Base-by-base conservation (phyloP, 2,329 filamentous ascomycete genomes). In the Remersonia thermophila region DNA sequence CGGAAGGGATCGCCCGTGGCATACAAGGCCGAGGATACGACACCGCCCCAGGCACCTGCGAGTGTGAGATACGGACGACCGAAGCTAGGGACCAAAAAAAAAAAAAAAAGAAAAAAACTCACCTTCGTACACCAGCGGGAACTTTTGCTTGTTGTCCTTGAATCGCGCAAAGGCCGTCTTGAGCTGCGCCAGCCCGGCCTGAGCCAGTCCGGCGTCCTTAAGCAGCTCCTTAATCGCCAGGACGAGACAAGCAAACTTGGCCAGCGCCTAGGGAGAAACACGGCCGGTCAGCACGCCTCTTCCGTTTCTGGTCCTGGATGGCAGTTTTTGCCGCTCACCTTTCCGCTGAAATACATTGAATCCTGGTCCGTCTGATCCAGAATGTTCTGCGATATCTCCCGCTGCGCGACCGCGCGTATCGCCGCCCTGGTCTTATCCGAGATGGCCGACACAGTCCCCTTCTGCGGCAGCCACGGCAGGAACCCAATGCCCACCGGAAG, bases 271-370 rank as follows among this genome's bases (percentile, higher is more conserved):
- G 38, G 48, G 5, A 23, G 20, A 23, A 6, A 23, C 9, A 5
- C 5, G 9, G 20, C 12, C 16, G 35, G 29, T 9, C 23, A 16
- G 2, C 30, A 30, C 25, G 35, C 43, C 41, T 38, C 63, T 25
- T 33, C 30, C n/a, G n/a, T n/a, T n/a, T n/a, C n/a, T n/a, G n/a
- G n/a, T n/a, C n/a, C n/a, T n/a, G n/a, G n/a, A n/a, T n/a, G n/a
- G n/a, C n/a, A n/a, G n/a, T n/a, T n/a, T n/a, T n/a, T n/a, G n/a
- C n/a, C n/a, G 5, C 41, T 45, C 41, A 71, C 80, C 66, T 89
- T 96, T 48, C 91, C 91, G 47, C 82, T 83, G 57, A 80, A 95
- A 58, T 96, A 96, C 76, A 94, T 87, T 27, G 85, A 93, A 53
- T 89, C 73, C 26, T 83, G 63, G 44, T 91, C 73, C 4, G 76